Evolutionary conservation across 208 protist species (phyloP).

Genomic region (Leishmania gerbilli): DNA sequence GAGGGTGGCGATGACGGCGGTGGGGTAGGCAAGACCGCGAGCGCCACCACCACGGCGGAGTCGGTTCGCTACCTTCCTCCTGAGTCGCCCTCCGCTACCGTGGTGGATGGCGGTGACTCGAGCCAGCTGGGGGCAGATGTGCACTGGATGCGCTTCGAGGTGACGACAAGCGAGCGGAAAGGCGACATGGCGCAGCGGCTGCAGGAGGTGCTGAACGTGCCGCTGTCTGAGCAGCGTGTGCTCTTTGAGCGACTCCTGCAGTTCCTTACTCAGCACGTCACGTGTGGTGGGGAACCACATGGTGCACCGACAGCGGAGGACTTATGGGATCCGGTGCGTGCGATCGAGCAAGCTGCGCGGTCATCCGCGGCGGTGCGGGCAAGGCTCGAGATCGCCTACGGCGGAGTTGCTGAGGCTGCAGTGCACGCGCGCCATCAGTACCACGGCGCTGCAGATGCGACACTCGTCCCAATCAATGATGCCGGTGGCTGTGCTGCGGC

Average conservation of each 20-base stretch:
- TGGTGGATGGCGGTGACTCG: background rate
- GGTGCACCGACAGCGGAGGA: background rate
- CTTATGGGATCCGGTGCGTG: slow-evolving; percentile 33
- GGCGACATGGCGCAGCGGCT: slow-evolving; percentile 45
- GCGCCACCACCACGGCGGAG: slow-evolving; percentile 18
- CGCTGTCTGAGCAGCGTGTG: slow-evolving; percentile 18
- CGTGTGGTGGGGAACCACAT: background rate
- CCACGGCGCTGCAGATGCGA: slow-evolving; percentile 6
- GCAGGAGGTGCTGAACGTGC: slow-evolving; percentile 39
- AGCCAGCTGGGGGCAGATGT: background rate
- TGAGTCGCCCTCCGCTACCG: background rate
- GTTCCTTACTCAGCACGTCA: slow-evolving; percentile 21
- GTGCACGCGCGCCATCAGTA: slow-evolving; percentile 30
- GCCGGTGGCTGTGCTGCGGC: slow-evolving; percentile 5
- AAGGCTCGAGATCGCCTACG: slow-evolving; percentile 32
- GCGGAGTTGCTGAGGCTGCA: slow-evolving; percentile 19
- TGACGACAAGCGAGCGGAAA: slow-evolving; percentile 31
- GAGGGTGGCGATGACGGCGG: slow-evolving; percentile 5
- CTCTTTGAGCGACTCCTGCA: slow-evolving; percentile 26
- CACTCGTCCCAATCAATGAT: slow-evolving; percentile 3
- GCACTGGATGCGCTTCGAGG: slow-evolving; percentile 39
- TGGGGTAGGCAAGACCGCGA: background rate
- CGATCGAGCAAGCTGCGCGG: slow-evolving; percentile 25
- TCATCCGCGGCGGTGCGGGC: slow-evolving; percentile 17
- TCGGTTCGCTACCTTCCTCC: slow-evolving; percentile 29